These are phyloP conservation scores for Bacidia rubella DNA, from an alignment of 495 filamentous ascomycete species.

Conservation along the genomic window DNA sequence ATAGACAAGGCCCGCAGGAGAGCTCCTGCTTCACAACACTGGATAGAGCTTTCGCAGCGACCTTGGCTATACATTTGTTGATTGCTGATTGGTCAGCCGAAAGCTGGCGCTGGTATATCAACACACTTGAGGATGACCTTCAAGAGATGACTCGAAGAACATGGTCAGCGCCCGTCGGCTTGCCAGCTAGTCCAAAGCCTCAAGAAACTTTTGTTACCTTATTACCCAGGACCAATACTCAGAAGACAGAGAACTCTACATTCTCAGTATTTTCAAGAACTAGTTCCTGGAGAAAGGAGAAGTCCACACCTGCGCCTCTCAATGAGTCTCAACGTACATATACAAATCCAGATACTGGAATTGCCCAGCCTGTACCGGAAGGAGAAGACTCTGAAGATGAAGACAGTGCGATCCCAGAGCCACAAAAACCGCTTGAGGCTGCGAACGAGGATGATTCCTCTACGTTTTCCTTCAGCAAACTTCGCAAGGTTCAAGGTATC, in stretches of 20 bases:
- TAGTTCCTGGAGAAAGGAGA: too few relatives aligned
- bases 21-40: slow-evolving; percentile 15
- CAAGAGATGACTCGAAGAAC: slow-evolving; percentile 18
- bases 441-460: too few relatives aligned
- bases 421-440: too few relatives aligned
- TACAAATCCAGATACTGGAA: slow-evolving; percentile 3
- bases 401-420: too few relatives aligned
- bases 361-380: neutral
- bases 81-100: slow-evolving; percentile 33
- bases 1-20: slow-evolving; percentile 11
- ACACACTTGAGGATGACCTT: slow-evolving; percentile 26
- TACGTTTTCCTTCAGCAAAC: slow-evolving; percentile 27
- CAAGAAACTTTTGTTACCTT: neutral
- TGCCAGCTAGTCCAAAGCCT: neutral
- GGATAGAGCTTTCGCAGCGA: slow-evolving; percentile 20
- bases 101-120: slow-evolving; percentile 35
- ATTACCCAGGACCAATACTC: neutral
- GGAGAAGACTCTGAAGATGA: neutral
- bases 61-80: slow-evolving; percentile 28
- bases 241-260: neutral
- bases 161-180: slow-evolving; percentile 8
- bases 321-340: neutral
- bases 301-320: neutral
- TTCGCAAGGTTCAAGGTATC: slow-evolving; percentile 25
- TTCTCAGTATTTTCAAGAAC: neutral